These are phyloP conservation scores for Primulina tabacum DNA, from an alignment of 257 asterid genomes.

Conservation along the genomic window DNA sequence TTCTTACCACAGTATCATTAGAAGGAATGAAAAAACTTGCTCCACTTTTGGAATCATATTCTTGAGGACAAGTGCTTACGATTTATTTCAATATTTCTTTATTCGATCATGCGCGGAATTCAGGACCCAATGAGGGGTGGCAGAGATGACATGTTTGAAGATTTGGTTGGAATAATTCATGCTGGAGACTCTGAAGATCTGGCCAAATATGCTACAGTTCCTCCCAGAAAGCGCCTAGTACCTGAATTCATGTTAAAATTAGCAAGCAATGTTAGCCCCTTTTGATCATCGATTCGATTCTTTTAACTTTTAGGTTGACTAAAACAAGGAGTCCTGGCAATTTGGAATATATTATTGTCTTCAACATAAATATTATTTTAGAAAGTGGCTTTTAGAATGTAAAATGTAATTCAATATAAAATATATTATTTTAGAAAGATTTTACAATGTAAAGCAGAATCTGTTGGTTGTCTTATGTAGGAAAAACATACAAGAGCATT, in stretches of 20 bases:
- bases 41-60: not conserved
- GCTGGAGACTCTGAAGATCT: constrained; percentile 70
- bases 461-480: not conserved
- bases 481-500: not conserved
- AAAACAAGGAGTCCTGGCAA: not conserved
- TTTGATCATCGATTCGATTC: constrained; percentile 27
- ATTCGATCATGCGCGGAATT: constrained; percentile 7
- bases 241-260: constrained; percentile 82
- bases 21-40: too few species aligned
- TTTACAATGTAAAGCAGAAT: not conserved
- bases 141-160: constrained; percentile 70
- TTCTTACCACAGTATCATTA: not conserved
- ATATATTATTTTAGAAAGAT: not conserved
- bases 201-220: constrained; percentile 51
- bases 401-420: too few species aligned
- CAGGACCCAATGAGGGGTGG: constrained; percentile 99
- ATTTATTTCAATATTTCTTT: not conserved
- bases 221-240: constrained; percentile 72
- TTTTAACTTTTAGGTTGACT: not conserved
- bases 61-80: not conserved
- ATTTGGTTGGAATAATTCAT: constrained; percentile 60
- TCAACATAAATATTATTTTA: not conserved
- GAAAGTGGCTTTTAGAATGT: not conserved
- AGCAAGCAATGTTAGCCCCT: constrained; percentile 76
- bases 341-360: not conserved